Evolutionary conservation across 2,329 filamentous ascomycete species (phyloP).

Genomic region (Diplodia mutila): DNA sequence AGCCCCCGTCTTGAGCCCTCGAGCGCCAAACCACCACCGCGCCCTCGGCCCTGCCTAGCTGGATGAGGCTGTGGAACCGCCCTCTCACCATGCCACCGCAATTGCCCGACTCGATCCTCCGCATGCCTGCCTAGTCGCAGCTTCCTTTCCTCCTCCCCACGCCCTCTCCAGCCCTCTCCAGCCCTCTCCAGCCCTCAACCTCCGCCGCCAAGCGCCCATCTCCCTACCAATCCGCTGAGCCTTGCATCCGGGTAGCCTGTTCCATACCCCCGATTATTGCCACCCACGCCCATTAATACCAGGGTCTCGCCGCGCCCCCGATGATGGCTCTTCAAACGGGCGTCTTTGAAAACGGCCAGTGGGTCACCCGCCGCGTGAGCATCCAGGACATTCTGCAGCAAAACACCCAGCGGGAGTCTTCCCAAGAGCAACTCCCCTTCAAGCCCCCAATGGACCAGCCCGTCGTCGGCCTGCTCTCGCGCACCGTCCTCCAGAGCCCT

Average conservation of each 20-base stretch:
- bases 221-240: neutral
- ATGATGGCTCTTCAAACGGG: slow-evolving; percentile 32
- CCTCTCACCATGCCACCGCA: slow-evolving; percentile 24
- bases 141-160: neutral
- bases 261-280: neutral
- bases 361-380: slow-evolving; percentile 43
- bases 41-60: neutral
- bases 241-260: neutral
- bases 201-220: neutral
- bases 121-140: slow-evolving; percentile 15
- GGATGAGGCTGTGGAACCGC: slow-evolving; percentile 14
- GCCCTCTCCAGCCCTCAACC: neutral
- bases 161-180: neutral
- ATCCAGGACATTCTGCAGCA: slow-evolving; percentile 47
- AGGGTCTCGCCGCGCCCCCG: neutral
- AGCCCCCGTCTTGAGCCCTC: slow-evolving; percentile 1
- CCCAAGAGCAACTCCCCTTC: slow-evolving; percentile 33
- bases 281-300: neutral
- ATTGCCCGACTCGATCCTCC: slow-evolving; percentile 14
- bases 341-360: slow-evolving; percentile 39
- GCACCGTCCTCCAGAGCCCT: slow-evolving; percentile 77
- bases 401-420: slow-evolving; percentile 29
- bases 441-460: slow-evolving; percentile 46
- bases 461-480: slow-evolving; percentile 73
- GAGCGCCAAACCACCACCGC: neutral